Base-by-base conservation (phyloP, 352 stramenopile species). In the Globisporangium nunn region DNA sequence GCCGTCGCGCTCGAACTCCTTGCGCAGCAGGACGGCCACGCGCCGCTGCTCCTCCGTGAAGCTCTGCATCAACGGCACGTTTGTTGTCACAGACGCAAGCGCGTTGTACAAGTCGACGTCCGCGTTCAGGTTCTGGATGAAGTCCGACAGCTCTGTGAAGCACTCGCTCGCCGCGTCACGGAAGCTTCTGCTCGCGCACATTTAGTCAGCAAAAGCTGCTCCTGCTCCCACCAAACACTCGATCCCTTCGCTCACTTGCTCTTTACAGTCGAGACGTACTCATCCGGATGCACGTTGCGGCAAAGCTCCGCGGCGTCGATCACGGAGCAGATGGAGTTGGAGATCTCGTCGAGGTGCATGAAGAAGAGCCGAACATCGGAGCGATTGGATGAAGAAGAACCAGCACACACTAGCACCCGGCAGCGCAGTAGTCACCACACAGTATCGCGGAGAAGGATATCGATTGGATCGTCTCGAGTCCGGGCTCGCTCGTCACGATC, bases 231-330 rank as follows among this genome's bases (percentile, higher is more conserved):
- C 3, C 23, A 23, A 23, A 23, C 23, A 23, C 23, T 23, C 23
- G 23, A 23, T 23, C 23, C 23, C 23, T 1, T 35, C 39, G 29
- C 28, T 59, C 28, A 6, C 12, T 30, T 31, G 1, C 3, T n/a
- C 51, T 39, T 17, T 39, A 8, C 12, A 14, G 12, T 40, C 6
- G n/a, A 23, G 12, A 43, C 50, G 35, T 82, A 92, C 81, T 87
- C 85, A 29, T 88, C 71, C 0, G 85, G 84, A 51, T 99, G 94
- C 8, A 96, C 90, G 37, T 93, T 97, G 39, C 96, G 90, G 63
- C 91, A 98, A 7, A 98, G 66, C 68, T 99, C 96, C 5, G 93
- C 92, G 3, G 93, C 88, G 69, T 99, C 96, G 61, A 98, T 97
- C 45, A 98, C 92, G 30, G 85, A 95, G 73, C 96, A 99, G 59